These are phyloP conservation scores for Schwanniomyces occidentalis DNA, from an alignment of 805 yeast species.

Conservation along the genomic window DNA sequence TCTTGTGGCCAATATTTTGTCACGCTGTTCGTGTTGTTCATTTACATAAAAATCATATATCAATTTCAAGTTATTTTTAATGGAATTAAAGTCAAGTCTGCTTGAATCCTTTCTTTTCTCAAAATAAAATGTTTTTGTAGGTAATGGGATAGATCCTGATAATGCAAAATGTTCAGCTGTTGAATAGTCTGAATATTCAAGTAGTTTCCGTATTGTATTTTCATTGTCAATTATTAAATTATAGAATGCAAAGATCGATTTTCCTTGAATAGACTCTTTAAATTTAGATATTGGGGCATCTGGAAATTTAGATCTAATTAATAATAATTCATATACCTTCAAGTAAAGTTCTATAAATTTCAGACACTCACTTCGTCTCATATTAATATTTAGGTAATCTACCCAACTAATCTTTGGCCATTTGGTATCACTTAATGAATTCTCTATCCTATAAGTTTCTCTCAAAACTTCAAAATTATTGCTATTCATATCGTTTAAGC, in stretches of 20 bases:
- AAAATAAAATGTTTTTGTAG: conserved; percentile 18
- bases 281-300: background rate
- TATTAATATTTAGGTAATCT: conserved; percentile 29
- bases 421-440: conserved; percentile 22
- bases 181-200: conserved; percentile 29
- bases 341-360: conserved; percentile 28
- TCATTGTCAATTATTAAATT: background rate
- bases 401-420: conserved; percentile 44
- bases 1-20: conserved; percentile 19
- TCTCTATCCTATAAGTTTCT: conserved; percentile 30
- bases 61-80: conserved; percentile 11
- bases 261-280: conserved; percentile 1
- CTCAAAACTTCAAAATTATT: conserved; percentile 27
- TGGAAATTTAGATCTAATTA: conserved; percentile 5
- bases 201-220: conserved; percentile 8
- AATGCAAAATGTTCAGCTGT: conserved; percentile 34
- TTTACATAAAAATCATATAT: conserved; percentile 20
- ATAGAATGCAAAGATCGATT: conserved; percentile 4
- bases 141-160: conserved; percentile 20
- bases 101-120: background rate
- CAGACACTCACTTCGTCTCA: conserved; percentile 26
- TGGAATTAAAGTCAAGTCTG: conserved; percentile 1
- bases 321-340: conserved; percentile 34
- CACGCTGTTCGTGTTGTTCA: conserved; percentile 2
- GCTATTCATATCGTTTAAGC: conserved; percentile 14